Percentiles rank a stretch among this genome's conserved stretches.
phyloP scores from a whole-genome alignment of 352 stramenopile genomes.

The Globisporangium recalcitrans region DNA sequence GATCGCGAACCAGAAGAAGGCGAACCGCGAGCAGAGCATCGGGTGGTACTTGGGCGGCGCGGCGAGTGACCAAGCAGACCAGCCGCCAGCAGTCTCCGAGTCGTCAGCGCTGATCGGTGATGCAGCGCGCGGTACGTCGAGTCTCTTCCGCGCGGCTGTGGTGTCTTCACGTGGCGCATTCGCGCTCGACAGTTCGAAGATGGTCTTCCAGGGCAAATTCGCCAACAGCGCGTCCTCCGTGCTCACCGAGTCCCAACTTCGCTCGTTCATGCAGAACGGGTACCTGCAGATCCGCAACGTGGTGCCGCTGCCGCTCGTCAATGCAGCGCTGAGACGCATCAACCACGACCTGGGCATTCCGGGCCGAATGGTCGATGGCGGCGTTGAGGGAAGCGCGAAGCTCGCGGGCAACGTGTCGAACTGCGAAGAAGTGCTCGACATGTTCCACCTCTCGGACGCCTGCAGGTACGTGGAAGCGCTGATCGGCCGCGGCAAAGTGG shows the following conservation, averaged over 20 bases:
- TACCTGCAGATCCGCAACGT: slow-evolving; percentile 61
- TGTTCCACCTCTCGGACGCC: slow-evolving; percentile 51
- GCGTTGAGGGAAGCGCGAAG: slow-evolving; percentile 67
- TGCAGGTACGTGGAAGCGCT: slow-evolving; percentile 59
- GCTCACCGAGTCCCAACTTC: slow-evolving; percentile 54
- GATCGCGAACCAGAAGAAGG: slow-evolving; percentile 65
- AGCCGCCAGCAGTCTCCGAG: slow-evolving; percentile 1
- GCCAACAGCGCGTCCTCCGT: slow-evolving; percentile 19
- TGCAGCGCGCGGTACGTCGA: slow-evolving; percentile 29
- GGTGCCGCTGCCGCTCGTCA: slow-evolving; percentile 49
- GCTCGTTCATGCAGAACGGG: slow-evolving; percentile 66
- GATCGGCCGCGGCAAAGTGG: slow-evolving; percentile 39
- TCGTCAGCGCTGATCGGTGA: slow-evolving; percentile 44
- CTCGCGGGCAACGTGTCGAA: slow-evolving; percentile 70
- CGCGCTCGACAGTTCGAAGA: slow-evolving; percentile 31
- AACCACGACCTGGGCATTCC: slow-evolving; percentile 75
- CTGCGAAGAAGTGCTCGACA: slow-evolving; percentile 47
- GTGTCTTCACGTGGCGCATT: slow-evolving; percentile 49
- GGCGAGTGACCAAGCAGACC: neutral
- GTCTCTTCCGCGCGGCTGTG: slow-evolving; percentile 43
- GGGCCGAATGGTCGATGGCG: slow-evolving; percentile 63
- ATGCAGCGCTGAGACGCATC: slow-evolving; percentile 53
- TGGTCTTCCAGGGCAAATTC: slow-evolving; percentile 23
- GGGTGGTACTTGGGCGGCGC: slow-evolving; percentile 59
- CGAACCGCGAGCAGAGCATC: slow-evolving; percentile 29